Percentiles rank a stretch among this genome's conserved stretches.
phyloP scores from a whole-genome alignment of 805 yeast species.

The Candida ascalaphidarum region DNA sequence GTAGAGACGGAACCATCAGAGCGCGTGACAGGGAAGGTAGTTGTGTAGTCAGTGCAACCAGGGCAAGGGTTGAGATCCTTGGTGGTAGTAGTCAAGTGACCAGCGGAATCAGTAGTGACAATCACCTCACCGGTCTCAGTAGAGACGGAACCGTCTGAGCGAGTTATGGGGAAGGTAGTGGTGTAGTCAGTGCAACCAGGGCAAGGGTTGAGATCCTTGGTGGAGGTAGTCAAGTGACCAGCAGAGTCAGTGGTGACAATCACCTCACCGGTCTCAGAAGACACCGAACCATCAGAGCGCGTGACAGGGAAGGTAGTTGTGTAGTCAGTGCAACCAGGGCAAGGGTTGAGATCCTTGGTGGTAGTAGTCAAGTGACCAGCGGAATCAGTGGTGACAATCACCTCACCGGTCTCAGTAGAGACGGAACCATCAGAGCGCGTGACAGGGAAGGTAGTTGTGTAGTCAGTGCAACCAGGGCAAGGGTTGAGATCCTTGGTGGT shows the following conservation, averaged over 20 bases:
- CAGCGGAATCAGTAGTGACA: background rate
- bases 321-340: background rate
- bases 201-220: background rate
- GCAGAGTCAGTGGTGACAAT: background rate
- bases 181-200: background rate
- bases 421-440: background rate
- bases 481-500: background rate
- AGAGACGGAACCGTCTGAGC: background rate
- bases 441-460: background rate
- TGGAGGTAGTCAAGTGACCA: background rate
- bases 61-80: background rate
- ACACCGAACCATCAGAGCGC: background rate
- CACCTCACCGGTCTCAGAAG: background rate
- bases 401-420: background rate
- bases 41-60: background rate
- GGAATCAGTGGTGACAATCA: background rate
- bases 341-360: background rate
- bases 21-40: background rate
- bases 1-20: background rate
- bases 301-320: background rate
- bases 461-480: background rate
- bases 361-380: background rate
- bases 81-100: background rate
- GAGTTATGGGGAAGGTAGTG: background rate
- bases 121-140: background rate